These are phyloP conservation scores for Termitomyces sp. DNA, from an alignment of 1,284 basidiomycete species.

Conservation along the genomic window DNA sequence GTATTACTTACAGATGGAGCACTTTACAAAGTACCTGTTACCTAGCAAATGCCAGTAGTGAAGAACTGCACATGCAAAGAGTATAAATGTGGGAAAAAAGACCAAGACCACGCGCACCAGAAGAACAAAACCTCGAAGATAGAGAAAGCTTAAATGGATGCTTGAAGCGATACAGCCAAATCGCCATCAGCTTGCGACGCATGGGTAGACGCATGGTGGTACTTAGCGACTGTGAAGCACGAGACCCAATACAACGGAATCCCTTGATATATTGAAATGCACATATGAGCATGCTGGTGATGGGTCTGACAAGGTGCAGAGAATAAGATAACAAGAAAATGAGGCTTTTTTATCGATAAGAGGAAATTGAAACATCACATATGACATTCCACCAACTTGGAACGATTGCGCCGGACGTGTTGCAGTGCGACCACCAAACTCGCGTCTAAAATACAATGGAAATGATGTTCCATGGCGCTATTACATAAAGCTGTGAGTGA, in stretches of 20 bases:
- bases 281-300: not conserved
- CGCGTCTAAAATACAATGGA: constrained; percentile 11
- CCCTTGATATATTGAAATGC: constrained; percentile 2
- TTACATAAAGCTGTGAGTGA: not conserved
- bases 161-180: constrained; percentile 1
- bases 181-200: constrained; percentile 10
- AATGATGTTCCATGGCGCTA: not conserved
- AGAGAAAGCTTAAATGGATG: not conserved
- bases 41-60: not conserved
- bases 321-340: constrained; percentile 11
- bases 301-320: constrained; percentile 13
- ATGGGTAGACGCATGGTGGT: constrained; percentile 13
- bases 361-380: constrained; percentile 21
- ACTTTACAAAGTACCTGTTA: not conserved
- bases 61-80: not conserved
- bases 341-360: constrained; percentile 14
- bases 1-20: not conserved
- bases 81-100: not conserved
- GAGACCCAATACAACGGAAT: not conserved
- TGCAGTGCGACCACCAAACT: constrained; percentile 1
- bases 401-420: constrained; percentile 6
- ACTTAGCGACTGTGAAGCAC: constrained; percentile 18
- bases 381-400: constrained; percentile 12
- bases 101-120: constrained; percentile 5
- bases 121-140: not conserved